phyloP scores from a whole-genome alignment of 139 green algal genomes.

The Nannochloris sp. region DNA sequence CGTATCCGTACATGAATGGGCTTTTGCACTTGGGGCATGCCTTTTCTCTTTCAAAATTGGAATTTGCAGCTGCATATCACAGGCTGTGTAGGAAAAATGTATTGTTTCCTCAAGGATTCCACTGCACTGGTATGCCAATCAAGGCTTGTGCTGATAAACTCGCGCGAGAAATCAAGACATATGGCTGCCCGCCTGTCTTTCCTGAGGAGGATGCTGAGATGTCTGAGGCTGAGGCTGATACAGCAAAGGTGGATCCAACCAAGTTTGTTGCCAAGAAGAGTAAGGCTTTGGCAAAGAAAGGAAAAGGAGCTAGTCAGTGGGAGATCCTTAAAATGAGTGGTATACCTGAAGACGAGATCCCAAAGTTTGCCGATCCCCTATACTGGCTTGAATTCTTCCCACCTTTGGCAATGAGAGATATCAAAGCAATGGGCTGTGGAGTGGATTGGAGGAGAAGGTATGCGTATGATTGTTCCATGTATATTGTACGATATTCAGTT shows the following conservation, averaged over 20 bases:
- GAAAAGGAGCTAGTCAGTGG: slow-evolving; percentile 73
- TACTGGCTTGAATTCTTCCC: slow-evolving; percentile 97
- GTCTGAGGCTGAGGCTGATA: not conserved
- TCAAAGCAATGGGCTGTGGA: slow-evolving; percentile 88
- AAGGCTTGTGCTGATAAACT: slow-evolving; percentile 95
- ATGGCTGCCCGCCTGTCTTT: slow-evolving; percentile 81
- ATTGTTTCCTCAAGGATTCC: slow-evolving; percentile 95
- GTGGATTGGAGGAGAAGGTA: slow-evolving; percentile 84
- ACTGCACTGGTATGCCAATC: slow-evolving; percentile 99
- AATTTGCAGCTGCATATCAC: slow-evolving; percentile 95
- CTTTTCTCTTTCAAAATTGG: slow-evolving; percentile 95
- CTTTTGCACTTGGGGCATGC: slow-evolving; percentile 95
- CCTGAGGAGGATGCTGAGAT: slow-evolving; percentile 24
- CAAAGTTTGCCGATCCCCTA: slow-evolving; percentile 27
- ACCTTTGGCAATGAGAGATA: slow-evolving; percentile 73
- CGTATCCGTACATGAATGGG: slow-evolving; percentile 99
- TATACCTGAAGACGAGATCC: slow-evolving; percentile 82
- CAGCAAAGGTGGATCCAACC: slow-evolving; percentile 46
- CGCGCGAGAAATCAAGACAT: slow-evolving; percentile 69
- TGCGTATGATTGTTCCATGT: too few species aligned
- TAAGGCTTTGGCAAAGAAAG: slow-evolving; percentile 79
- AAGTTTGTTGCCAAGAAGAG: slow-evolving; percentile 94
- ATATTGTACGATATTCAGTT: not conserved
- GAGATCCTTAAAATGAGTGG: slow-evolving; percentile 82
- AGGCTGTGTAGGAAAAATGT: slow-evolving; percentile 79